Conservation (phyloP, 331 rosid genomes). For the Malus hybrid region DNA sequence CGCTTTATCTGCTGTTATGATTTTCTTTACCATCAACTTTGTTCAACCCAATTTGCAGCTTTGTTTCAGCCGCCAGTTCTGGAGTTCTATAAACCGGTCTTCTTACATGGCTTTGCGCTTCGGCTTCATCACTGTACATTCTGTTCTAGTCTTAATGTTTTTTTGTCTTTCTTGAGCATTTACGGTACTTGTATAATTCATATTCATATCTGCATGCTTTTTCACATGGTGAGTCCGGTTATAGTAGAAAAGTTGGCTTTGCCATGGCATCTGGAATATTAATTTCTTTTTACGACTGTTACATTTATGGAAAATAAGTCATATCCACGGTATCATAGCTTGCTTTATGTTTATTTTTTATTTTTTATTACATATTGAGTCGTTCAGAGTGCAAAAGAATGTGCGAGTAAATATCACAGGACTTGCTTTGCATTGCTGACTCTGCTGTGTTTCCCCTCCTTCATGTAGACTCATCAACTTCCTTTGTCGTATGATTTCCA, state of each 20-base stretch:
- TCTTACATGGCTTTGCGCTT: constrained; percentile 91
- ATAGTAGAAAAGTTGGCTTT: neutral
- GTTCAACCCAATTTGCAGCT: constrained; percentile 48
- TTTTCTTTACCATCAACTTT: neutral
- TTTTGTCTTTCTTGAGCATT: neutral
- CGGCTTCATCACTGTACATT: constrained; percentile 74
- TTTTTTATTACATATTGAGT: neutral
- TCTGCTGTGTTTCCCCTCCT: constrained; percentile 7
- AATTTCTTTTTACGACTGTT: neutral
- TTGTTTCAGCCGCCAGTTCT: constrained; percentile 91
- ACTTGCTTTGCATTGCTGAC: constrained; percentile 17
- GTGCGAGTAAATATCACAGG: constrained; percentile 5
- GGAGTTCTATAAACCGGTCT: constrained; percentile 75
- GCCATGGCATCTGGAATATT: neutral
- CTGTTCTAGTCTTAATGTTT: constrained; percentile 1
- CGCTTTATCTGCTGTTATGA: neutral
- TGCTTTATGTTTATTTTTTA: neutral
- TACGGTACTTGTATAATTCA: too few relatives aligned
- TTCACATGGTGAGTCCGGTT: neutral
- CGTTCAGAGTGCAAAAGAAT: constrained; percentile 10
- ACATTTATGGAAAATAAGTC: neutral
- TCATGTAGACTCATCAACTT: constrained; percentile 60
- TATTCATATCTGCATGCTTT: too few relatives aligned
- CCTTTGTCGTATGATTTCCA: constrained; percentile 76
- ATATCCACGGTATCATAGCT: neutral